phyloP scores from a whole-genome alignment of 2,329 filamentous ascomycete genomes.

The Juglanconis oblonga region DNA sequence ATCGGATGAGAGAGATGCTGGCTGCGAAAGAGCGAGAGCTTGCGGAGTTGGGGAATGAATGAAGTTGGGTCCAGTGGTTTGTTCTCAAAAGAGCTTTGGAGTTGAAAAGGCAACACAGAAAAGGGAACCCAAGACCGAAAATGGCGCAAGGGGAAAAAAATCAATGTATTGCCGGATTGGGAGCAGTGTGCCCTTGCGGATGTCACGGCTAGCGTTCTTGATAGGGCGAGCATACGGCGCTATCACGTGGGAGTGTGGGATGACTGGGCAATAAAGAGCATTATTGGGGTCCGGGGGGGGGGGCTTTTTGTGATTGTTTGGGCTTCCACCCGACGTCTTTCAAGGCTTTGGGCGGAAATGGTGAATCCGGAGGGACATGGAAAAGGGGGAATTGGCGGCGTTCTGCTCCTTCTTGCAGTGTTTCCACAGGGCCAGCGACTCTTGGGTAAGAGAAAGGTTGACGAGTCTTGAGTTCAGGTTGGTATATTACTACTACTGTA shows the following conservation, averaged over 20 bases:
- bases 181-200: not conserved
- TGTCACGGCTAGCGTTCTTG: not conserved
- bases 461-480: not conserved
- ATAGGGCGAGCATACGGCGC: not conserved
- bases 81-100: not conserved
- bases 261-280: not conserved
- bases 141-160: not conserved
- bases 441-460: not conserved
- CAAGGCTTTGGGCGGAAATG: too few species aligned
- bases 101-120: not conserved
- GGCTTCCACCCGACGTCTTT: not conserved
- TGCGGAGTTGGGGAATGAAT: constrained; percentile 37
- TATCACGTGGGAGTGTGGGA: not conserved
- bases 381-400: not conserved
- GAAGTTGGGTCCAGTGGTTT: not conserved
- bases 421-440: too few species aligned
- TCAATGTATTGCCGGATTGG: not conserved
- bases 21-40: constrained; percentile 73
- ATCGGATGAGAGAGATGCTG: constrained; percentile 71
- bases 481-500: not conserved
- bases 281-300: not conserved
- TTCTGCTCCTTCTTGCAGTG: not conserved
- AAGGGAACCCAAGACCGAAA: not conserved
- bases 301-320: not conserved
- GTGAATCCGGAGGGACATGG: too few species aligned